These are phyloP conservation scores for Phytophthora lateralis DNA, from an alignment of 352 stramenopile genomes.

Conservation along the genomic window DNA sequence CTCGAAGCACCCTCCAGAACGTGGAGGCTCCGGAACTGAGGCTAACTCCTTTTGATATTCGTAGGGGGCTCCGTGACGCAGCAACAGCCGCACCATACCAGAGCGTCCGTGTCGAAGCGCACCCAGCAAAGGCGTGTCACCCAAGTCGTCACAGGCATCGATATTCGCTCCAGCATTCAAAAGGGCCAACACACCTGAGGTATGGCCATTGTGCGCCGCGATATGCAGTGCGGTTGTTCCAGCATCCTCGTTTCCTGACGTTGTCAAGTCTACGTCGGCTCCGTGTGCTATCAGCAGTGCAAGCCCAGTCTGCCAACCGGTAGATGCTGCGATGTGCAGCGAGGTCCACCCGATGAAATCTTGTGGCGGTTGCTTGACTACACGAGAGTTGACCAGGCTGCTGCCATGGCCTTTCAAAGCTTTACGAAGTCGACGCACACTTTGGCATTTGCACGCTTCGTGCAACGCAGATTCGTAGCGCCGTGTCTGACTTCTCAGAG, in stretches of 20 bases:
- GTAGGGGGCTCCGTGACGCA: constrained; percentile 25
- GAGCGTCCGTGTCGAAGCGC: constrained; percentile 42
- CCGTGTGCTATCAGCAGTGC: constrained; percentile 30
- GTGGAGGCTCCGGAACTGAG: neutral
- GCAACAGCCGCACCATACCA: constrained; percentile 26
- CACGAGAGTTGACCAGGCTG: constrained; percentile 9
- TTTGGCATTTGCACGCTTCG: constrained; percentile 11
- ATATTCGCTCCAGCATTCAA: constrained; percentile 36
- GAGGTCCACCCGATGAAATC: constrained; percentile 31
- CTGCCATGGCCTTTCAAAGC: constrained; percentile 17
- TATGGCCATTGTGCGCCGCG: constrained; percentile 35
- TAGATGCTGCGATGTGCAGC: constrained; percentile 34
- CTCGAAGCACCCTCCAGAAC: neutral
- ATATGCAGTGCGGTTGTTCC: constrained; percentile 31
- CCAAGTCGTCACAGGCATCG: constrained; percentile 18
- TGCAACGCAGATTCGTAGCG: constrained; percentile 10
- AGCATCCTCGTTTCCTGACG: neutral
- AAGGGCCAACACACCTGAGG: constrained; percentile 26
- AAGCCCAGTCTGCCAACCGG: constrained; percentile 34
- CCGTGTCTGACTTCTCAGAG: neutral
- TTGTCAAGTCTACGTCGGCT: constrained; percentile 31
- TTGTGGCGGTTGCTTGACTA: neutral
- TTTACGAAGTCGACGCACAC: constrained; percentile 17
- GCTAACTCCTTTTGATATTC: neutral
- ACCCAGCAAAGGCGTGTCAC: constrained; percentile 31